Percentiles rank a stretch among this genome's conserved stretches.
Evolutionary conservation across 345 rosid species (phyloP).

Genomic region (Sapria himalayana): DNA sequence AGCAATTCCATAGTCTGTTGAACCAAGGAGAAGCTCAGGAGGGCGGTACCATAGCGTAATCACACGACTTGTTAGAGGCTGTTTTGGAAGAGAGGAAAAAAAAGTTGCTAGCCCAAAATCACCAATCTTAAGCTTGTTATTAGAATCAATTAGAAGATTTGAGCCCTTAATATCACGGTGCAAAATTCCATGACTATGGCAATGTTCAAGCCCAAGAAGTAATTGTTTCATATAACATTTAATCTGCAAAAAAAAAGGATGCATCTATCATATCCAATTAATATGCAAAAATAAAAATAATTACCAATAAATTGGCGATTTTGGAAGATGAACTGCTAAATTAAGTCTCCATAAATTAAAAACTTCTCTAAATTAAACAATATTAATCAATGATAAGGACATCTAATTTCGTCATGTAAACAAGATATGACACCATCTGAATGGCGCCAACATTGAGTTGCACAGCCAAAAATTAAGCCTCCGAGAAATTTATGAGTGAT

Average conservation of each 20-base stretch:
- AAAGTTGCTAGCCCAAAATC: conserved; percentile 48
- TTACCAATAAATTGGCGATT: no score
- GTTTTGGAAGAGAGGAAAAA: conserved; percentile 16
- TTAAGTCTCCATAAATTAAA: no score
- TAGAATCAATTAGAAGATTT: conserved; percentile 31
- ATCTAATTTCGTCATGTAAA: no score
- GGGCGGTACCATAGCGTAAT: conserved; percentile 60
- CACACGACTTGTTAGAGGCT: conserved; percentile 51
- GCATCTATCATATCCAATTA: no score
- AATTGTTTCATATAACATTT: conserved; percentile 53
- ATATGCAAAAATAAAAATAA: no score
- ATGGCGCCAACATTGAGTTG: no score
- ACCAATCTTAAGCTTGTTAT: conserved; percentile 38
- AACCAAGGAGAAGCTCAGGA: conserved; percentile 47
- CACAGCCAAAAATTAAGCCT: no score
- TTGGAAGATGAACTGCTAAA: no score
- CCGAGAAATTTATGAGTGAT: no score
- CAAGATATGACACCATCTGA: no score
- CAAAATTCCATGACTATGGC: conserved; percentile 41
- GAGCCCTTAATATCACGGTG: conserved; percentile 61
- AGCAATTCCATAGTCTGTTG: conserved; percentile 36
- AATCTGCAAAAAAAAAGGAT: conserved; percentile 20
- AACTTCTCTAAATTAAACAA: no score
- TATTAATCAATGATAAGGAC: no score
- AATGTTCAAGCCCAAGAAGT: conserved; percentile 36